These are phyloP conservation scores for Rhizopus delemar DNA, from an alignment of 371 early-diverging fungal genomes.

Conservation along the genomic window DNA sequence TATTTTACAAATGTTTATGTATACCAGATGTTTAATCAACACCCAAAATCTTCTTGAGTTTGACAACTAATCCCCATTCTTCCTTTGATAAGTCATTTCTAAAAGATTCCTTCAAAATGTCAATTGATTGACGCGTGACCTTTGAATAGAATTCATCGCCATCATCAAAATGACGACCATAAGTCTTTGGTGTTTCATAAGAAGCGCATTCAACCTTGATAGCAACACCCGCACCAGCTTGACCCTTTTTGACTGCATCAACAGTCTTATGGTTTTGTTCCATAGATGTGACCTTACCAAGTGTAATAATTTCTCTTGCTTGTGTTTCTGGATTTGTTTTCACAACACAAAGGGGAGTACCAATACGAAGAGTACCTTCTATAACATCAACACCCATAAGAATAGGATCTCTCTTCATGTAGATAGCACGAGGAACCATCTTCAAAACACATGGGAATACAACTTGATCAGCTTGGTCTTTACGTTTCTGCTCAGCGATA, in stretches of 20 bases:
- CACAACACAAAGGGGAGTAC: slow-evolving; percentile 96
- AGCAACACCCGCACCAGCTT: slow-evolving; percentile 88
- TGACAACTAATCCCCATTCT: slow-evolving; percentile 88
- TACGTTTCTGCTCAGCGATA: slow-evolving; percentile 82
- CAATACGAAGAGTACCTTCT: slow-evolving; percentile 90
- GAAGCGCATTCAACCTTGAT: slow-evolving; percentile 93
- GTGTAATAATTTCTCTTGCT: slow-evolving; percentile 65
- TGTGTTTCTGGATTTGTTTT: slow-evolving; percentile 78
- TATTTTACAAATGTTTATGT: slow-evolving; percentile 4
- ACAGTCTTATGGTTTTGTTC: slow-evolving; percentile 94
- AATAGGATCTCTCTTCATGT: slow-evolving; percentile 97
- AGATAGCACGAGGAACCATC: slow-evolving; percentile 94
- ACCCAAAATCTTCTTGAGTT: slow-evolving; percentile 73
- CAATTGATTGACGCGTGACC: slow-evolving; percentile 94
- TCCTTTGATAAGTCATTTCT: slow-evolving; percentile 93
- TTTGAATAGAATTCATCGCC: slow-evolving; percentile 77
- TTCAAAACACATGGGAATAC: slow-evolving; percentile 96
- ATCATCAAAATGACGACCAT: slow-evolving; percentile 96
- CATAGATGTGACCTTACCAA: slow-evolving; percentile 97
- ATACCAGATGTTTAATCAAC: slow-evolving; percentile 34
- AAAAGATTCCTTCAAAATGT: slow-evolving; percentile 96
- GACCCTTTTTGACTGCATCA: slow-evolving; percentile 85
- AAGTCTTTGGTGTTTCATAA: slow-evolving; percentile 88
- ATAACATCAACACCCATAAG: slow-evolving; percentile 97
- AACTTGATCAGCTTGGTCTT: slow-evolving; percentile 86